These are phyloP conservation scores for Gentiana straminea DNA, from an alignment of 257 asterid species.

Conservation along the genomic window DNA sequence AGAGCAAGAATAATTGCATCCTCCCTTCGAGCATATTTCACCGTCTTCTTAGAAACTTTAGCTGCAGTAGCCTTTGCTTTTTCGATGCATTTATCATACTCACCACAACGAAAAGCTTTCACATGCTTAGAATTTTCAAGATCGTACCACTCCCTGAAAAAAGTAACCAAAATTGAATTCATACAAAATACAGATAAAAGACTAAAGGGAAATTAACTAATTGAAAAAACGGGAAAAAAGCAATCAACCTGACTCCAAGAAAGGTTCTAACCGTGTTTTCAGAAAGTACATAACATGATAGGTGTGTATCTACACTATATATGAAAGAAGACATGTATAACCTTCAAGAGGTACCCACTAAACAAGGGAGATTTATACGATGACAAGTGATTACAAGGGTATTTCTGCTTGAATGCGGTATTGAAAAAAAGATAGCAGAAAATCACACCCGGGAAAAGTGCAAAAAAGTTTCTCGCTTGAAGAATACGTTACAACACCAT, in stretches of 20 bases:
- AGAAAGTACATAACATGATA: background rate
- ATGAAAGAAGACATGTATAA: conserved; percentile 3
- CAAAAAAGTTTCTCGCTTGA: background rate
- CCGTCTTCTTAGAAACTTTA: conserved; percentile 44
- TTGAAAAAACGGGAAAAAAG: too few relatives aligned
- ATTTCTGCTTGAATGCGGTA: background rate
- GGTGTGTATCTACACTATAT: background rate
- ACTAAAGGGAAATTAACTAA: too few relatives aligned
- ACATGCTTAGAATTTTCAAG: conserved; percentile 80
- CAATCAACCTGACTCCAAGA: background rate
- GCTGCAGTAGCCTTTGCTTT: conserved; percentile 55
- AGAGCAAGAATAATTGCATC: conserved; percentile 85
- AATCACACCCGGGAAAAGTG: background rate
- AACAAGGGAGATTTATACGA: background rate
- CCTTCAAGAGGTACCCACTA: background rate
- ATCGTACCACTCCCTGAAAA: conserved; percentile 84
- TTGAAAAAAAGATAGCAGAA: background rate
- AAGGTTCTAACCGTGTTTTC: background rate
- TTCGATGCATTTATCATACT: conserved; percentile 69
- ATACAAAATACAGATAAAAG: too few relatives aligned
- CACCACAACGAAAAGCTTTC: conserved; percentile 86
- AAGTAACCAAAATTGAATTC: conserved; percentile 3
- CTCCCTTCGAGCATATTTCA: conserved; percentile 69
- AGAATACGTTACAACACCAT: too few relatives aligned
- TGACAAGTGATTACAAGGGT: background rate